Percentiles rank a stretch among this genome's conserved stretches.
Conservation (phyloP, 208 protist species). For the Sergeia podlipaevii region DNA sequence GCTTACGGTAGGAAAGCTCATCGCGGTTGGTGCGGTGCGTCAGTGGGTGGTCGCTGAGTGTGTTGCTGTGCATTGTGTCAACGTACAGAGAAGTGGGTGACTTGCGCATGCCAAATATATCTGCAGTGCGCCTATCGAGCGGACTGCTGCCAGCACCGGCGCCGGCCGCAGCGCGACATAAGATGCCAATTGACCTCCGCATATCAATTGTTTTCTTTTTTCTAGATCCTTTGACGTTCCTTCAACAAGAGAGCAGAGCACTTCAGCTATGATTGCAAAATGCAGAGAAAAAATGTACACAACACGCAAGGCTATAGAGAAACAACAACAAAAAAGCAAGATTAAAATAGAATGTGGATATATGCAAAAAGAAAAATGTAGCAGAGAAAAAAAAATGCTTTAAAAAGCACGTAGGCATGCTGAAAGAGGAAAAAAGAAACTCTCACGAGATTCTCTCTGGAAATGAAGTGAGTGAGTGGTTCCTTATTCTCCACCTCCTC, state of each 20-base stretch:
- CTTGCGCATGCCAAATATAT: constrained; percentile 73
- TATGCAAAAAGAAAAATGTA: background rate
- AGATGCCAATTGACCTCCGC: too few relatives aligned
- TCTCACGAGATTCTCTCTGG: too few relatives aligned
- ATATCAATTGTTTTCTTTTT: background rate
- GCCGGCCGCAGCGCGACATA: background rate
- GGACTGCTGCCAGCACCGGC: constrained; percentile 6
- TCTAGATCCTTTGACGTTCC: constrained; percentile 4
- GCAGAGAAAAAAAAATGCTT: constrained; percentile 1
- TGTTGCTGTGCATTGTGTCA: constrained; percentile 87
- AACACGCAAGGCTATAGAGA: background rate
- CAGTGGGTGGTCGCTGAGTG: constrained; percentile 74
- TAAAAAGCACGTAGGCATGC: too few relatives aligned
- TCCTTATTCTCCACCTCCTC: too few relatives aligned
- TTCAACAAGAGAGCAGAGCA: constrained; percentile 14
- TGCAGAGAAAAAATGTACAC: background rate
- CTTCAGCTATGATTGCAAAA: constrained; percentile 8
- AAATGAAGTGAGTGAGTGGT: too few relatives aligned
- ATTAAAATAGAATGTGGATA: background rate
- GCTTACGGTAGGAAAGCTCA: constrained; percentile 79
- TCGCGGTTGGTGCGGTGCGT: constrained; percentile 79
- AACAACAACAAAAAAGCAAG: background rate
- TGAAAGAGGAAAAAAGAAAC: constrained; percentile 7
- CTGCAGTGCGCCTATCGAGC: constrained; percentile 19
- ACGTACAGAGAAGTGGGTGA: constrained; percentile 72